Percentiles rank a stretch among this genome's conserved stretches.
phyloP scores from a whole-genome alignment of 1,139 yeast species.

The Candida tetrigidarum region DNA sequence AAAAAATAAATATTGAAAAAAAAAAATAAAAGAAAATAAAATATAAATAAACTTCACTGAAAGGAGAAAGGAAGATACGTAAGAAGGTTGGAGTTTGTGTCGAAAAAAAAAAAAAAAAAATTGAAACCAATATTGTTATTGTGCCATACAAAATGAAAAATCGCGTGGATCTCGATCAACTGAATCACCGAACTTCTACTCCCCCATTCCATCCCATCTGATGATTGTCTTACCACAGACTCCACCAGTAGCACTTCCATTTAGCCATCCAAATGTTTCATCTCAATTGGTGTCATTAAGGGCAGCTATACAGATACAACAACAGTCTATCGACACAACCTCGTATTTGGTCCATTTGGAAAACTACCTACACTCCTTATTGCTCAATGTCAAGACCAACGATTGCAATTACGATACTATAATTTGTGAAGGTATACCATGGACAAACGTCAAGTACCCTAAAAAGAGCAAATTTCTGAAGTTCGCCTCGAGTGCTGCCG shows the following conservation, averaged over 20 bases:
- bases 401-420: conserved; percentile 9
- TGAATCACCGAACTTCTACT: too few relatives aligned
- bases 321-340: conserved; percentile 30
- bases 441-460: conserved; percentile 18
- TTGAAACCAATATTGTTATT: neutral
- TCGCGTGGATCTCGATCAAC: too few relatives aligned
- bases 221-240: conserved; percentile 41
- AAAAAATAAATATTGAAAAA: neutral
- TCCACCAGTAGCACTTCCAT: conserved; percentile 30
- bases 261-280: conserved; percentile 17
- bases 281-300: conserved; percentile 22
- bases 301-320: conserved; percentile 20
- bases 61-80: too few relatives aligned
- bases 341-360: conserved; percentile 37
- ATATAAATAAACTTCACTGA: too few relatives aligned
- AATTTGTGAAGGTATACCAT: conserved; percentile 19
- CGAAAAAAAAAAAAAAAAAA: neutral
- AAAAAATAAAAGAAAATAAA: neutral
- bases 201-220: too few relatives aligned
- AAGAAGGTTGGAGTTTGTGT: neutral
- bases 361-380: conserved; percentile 33
- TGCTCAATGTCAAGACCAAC: conserved; percentile 17
- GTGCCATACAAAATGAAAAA: neutral
- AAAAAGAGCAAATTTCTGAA: conserved; percentile 7
- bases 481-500: conserved; percentile 1